These are phyloP conservation scores for Nymphaea thermarum DNA, from an alignment of 164 flowering plant genomes.

Conservation along the genomic window DNA sequence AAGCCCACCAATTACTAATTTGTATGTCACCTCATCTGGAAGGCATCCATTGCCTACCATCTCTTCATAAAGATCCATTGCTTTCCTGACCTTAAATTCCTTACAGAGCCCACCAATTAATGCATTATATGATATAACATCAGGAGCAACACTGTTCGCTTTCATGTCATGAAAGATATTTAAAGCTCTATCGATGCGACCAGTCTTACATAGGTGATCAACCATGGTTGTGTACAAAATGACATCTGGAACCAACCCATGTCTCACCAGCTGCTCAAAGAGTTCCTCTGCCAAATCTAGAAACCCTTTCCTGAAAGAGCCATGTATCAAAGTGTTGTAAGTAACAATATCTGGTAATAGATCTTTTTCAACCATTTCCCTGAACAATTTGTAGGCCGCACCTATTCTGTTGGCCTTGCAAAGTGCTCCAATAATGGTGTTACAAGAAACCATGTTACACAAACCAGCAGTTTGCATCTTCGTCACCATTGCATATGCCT, in stretches of 20 bases:
- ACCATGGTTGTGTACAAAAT: slow-evolving; percentile 53
- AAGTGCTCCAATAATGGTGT: slow-evolving; percentile 65
- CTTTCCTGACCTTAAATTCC: slow-evolving; percentile 48
- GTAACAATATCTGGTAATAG: slow-evolving; percentile 67
- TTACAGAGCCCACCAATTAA: slow-evolving; percentile 73
- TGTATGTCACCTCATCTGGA: slow-evolving; percentile 86
- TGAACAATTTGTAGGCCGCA: slow-evolving; percentile 48
- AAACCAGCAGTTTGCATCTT: slow-evolving; percentile 59
- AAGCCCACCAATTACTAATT: slow-evolving; percentile 68
- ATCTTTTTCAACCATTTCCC: slow-evolving; percentile 62
- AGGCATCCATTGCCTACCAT: slow-evolving; percentile 39
- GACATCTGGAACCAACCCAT: slow-evolving; percentile 54
- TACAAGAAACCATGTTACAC: slow-evolving; percentile 61
- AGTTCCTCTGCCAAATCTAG: slow-evolving; percentile 49
- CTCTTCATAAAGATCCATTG: slow-evolving; percentile 50
- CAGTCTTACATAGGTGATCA: slow-evolving; percentile 63
- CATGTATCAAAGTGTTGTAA: slow-evolving; percentile 60
- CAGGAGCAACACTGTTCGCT: slow-evolving; percentile 50
- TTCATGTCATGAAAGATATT: slow-evolving; percentile 53
- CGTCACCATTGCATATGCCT: slow-evolving; percentile 46
- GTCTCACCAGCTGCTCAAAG: slow-evolving; percentile 49
- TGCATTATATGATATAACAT: slow-evolving; percentile 71
- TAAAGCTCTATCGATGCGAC: slow-evolving; percentile 43
- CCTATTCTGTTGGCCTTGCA: slow-evolving; percentile 29
- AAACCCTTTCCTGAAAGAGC: slow-evolving; percentile 55